Evolutionary conservation across 495 filamentous ascomycete species (phyloP).

Genomic region (Chaetomium tenue): DNA sequence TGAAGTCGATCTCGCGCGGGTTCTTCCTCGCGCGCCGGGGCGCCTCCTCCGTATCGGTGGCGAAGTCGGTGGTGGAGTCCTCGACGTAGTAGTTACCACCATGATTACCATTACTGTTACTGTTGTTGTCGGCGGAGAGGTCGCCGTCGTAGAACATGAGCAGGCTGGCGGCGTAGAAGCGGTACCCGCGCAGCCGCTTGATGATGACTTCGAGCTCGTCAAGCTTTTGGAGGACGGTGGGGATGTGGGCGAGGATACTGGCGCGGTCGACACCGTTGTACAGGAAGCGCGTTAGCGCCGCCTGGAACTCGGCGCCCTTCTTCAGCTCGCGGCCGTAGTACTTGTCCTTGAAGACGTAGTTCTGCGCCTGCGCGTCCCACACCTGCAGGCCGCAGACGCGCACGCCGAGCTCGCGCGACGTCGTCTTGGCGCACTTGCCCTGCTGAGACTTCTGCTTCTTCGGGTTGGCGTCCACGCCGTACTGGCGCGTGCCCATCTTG

Average conservation of each 20-base stretch:
- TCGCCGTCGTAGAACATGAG: constrained; percentile 92
- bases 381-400: constrained; percentile 94
- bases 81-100: constrained; percentile 46
- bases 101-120: constrained; percentile 25
- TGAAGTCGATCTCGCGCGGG: constrained; percentile 71
- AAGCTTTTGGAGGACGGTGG: constrained; percentile 79
- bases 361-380: constrained; percentile 81
- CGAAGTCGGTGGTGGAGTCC: constrained; percentile 48
- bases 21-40: constrained; percentile 39
- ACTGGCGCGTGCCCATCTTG: constrained; percentile 99
- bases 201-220: constrained; percentile 80
- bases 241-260: constrained; percentile 80
- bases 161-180: constrained; percentile 93
- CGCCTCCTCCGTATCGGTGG: constrained; percentile 51
- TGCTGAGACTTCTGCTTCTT: constrained; percentile 93
- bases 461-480: constrained; percentile 87
- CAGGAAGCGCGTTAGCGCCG: constrained; percentile 82
- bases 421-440: constrained; percentile 88
- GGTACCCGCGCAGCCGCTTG: constrained; percentile 72
- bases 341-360: constrained; percentile 91
- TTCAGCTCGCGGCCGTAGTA: constrained; percentile 91
- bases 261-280: constrained; percentile 82
- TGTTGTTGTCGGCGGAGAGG: background rate
- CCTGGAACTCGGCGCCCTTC: constrained; percentile 85
- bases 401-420: constrained; percentile 86